phyloP scores from a whole-genome alignment of 2,329 filamentous ascomycete genomes.

The Phialophora chinensis region DNA sequence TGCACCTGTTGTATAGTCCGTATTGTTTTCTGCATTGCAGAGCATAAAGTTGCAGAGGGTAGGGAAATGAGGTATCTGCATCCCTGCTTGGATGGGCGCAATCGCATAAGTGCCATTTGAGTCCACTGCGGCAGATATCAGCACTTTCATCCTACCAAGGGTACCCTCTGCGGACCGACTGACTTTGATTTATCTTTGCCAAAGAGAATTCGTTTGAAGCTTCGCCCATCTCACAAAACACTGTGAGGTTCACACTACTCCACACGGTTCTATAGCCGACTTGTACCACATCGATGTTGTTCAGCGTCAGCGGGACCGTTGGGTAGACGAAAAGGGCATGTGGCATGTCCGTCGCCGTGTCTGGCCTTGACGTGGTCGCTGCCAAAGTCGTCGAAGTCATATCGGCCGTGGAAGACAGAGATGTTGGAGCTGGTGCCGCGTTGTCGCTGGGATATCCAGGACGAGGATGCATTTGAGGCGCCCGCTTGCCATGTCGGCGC shows the following conservation, averaged over 20 bases:
- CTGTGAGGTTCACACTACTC: conserved; percentile 25
- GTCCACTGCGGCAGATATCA: conserved; percentile 12
- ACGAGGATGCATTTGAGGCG: conserved; percentile 13
- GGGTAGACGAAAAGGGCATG: conserved; percentile 31
- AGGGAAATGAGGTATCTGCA: conserved; percentile 29
- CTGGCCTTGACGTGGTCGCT: background rate
- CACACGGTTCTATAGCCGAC: conserved; percentile 30
- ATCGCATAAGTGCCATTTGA: conserved; percentile 26
- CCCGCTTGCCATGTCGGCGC: conserved; percentile 28
- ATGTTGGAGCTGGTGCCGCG: conserved; percentile 2
- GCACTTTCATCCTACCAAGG: background rate
- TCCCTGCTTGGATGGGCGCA: conserved; percentile 29
- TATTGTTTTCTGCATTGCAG: conserved; percentile 21
- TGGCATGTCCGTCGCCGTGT: conserved; percentile 11
- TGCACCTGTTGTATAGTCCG: conserved; percentile 25
- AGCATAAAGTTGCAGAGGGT: conserved; percentile 28
- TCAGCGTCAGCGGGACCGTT: conserved; percentile 25
- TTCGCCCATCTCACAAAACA: conserved; percentile 28
- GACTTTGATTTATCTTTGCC: conserved; percentile 24
- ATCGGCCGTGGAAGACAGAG: conserved; percentile 4
- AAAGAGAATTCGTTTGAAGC: conserved; percentile 18
- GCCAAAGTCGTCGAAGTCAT: conserved; percentile 8
- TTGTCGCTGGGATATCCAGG: conserved; percentile 1
- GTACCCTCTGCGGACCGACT: background rate
- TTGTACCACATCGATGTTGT: conserved; percentile 31